A percentile compares a stretch with the other conserved stretches of the same genome.
These are phyloP conservation scores for Lunularia cruciata DNA, from an alignment of 225 moss, liverwort and hornwort species.

Conservation along the genomic window DNA sequence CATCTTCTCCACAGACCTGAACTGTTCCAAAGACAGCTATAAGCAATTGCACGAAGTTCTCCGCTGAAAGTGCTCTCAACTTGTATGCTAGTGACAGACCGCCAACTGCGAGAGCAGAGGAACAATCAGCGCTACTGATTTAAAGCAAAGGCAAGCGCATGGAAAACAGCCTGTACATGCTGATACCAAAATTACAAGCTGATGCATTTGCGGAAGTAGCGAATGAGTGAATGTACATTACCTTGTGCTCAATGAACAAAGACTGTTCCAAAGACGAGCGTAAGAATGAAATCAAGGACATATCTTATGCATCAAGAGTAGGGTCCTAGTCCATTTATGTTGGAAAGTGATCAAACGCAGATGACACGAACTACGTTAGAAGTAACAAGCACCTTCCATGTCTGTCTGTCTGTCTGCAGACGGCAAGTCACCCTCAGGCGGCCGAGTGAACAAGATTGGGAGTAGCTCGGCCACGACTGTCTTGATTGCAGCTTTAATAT, in stretches of 20 bases:
- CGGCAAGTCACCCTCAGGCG: constrained; percentile 75
- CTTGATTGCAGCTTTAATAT: constrained; percentile 92
- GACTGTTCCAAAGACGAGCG: too few species aligned
- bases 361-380: background rate
- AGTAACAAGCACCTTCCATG: constrained; percentile 65
- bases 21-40: constrained; percentile 89
- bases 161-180: too few species aligned
- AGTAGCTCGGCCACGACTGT: constrained; percentile 96
- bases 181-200: too few species aligned
- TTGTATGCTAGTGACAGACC: constrained; percentile 94
- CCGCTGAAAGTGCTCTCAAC: constrained; percentile 77
- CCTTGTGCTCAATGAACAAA: too few species aligned
- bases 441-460: constrained; percentile 67
- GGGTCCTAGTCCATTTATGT: background rate
- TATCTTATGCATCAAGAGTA: background rate
- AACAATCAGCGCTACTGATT: too few species aligned
- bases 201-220: too few species aligned
- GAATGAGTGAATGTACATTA: too few species aligned
- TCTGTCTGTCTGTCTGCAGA: constrained; percentile 88
- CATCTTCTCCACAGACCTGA: constrained; percentile 55
- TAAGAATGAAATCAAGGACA: too few species aligned
- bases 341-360: background rate
- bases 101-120: constrained; percentile 60
- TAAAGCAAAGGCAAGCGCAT: too few species aligned
- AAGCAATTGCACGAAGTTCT: constrained; percentile 84